Conservation (phyloP, 2,329 filamentous ascomycete species). For the Apiospora saccharicola region DNA sequence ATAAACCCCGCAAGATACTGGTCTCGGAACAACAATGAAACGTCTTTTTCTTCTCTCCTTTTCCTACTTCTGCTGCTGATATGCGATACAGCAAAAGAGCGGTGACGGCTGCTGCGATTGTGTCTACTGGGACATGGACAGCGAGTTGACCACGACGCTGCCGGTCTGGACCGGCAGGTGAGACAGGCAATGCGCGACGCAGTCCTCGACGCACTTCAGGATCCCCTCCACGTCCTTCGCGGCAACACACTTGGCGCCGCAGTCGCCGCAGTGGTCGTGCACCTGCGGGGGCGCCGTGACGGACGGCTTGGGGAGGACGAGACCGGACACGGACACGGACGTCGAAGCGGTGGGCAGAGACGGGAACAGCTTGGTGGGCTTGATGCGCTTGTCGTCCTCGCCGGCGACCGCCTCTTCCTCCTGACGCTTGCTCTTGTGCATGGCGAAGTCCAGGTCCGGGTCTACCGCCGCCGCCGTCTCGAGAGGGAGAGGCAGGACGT, state of each 20-base stretch:
- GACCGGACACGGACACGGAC: background rate
- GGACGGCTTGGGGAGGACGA: background rate
- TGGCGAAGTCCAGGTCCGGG: background rate
- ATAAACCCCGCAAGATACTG: background rate
- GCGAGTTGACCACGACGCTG: background rate
- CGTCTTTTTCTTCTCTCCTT: background rate
- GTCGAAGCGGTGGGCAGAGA: background rate
- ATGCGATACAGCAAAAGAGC: background rate
- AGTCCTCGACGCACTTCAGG: background rate
- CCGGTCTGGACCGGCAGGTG: background rate
- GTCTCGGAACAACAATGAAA: constrained; percentile 6
- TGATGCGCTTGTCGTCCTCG: background rate
- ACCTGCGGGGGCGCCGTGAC: background rate
- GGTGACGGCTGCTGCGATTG: background rate
- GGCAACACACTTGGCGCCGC: background rate
- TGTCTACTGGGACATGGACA: background rate
- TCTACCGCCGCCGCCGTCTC: background rate
- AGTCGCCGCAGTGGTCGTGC: background rate
- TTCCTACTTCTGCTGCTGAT: background rate
- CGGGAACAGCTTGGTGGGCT: background rate
- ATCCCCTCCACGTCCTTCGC: background rate
- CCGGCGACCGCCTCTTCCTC: background rate
- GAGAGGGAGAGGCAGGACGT: background rate
- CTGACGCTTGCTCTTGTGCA: background rate
- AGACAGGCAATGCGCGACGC: background rate